A percentile compares a stretch with the other conserved stretches of the same genome.
phyloP scores from a whole-genome alignment of 164 flowering plant genomes.

The Vitis rupestris region DNA sequence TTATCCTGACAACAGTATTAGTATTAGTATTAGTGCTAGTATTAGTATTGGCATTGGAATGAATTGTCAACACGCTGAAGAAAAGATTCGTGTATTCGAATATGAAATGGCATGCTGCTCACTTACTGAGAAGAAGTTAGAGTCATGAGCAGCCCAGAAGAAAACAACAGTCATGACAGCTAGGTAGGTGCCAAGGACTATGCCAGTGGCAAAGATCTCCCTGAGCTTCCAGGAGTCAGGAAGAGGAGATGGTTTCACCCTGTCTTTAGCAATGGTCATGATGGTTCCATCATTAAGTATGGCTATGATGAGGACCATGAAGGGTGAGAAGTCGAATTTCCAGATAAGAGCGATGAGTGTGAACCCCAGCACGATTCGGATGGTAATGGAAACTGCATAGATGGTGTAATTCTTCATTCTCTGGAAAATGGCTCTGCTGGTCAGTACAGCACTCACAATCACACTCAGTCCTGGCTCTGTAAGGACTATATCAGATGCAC shows the following conservation, averaged over 20 bases:
- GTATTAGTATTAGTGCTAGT: background rate
- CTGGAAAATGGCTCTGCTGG: slow-evolving; percentile 49
- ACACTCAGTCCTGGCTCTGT: slow-evolving; percentile 51
- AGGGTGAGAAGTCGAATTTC: slow-evolving; percentile 49
- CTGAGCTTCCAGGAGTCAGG: slow-evolving; percentile 52
- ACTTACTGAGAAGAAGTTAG: slow-evolving; percentile 43
- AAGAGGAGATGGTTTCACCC: slow-evolving; percentile 48
- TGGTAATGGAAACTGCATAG: slow-evolving; percentile 44
- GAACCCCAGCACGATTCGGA: slow-evolving; percentile 44
- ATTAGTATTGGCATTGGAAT: too few species aligned
- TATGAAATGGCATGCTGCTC: background rate
- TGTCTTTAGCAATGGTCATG: slow-evolving; percentile 54
- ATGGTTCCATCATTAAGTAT: slow-evolving; percentile 52
- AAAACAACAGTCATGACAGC: slow-evolving; percentile 47
- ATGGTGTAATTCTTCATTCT: slow-evolving; percentile 52
- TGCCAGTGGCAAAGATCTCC: slow-evolving; percentile 49
- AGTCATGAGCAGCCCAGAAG: slow-evolving; percentile 32
- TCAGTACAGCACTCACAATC: slow-evolving; percentile 42
- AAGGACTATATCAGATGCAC: slow-evolving; percentile 46
- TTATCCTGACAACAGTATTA: slow-evolving; percentile 21
- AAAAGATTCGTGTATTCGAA: too few species aligned
- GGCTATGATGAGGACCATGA: slow-evolving; percentile 49
- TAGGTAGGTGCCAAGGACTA: slow-evolving; percentile 42
- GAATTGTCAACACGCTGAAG: too few species aligned
- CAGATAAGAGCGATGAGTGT: slow-evolving; percentile 41